Evolutionary conservation across 1,139 yeast species (phyloP), one percentile per base, ranked within the genome.

Genomic region (Groenewaldozyma auringiensis): DNA sequence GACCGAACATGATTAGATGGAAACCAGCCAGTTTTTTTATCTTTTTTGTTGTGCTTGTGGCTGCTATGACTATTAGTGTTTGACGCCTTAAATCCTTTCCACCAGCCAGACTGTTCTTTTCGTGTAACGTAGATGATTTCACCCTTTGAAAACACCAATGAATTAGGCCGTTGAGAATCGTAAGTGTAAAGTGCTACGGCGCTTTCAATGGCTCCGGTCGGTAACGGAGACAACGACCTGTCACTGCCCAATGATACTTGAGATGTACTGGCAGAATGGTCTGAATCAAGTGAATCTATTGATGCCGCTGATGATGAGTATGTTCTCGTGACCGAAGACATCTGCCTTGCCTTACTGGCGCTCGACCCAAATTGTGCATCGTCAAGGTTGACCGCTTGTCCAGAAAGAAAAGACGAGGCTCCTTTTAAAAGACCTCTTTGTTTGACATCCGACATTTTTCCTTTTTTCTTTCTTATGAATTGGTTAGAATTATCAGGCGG

Each of bases 121-220:
- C 70, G 67, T 21, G 85, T 71, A n/a, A 86, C 68, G 47, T 71
- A 64, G 55, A 79, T 73, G 52, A 83, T 66, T 61, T 88, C 96
- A 50, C 68, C 68, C 22, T 53, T 77, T 74, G 33, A 79, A 74
- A 59, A 92, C 78, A 53, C 73, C 75, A 57, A 74, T 71, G 67
- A 84, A 87, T 58, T 78, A 72, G 52, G 81, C 76, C 61, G 92
- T 66, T 51, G 77, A 69, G 67, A 94, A 78, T 47, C 40, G 45
- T 59, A n/a, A 88, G 82, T 22, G 83, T 92, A 66, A 76, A 86
- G 6, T 78, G 21, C 95, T 4, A 52, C 48, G 8, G 58, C 63
- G 3, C 54, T 50, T 36, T 53, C 61, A 21, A 53, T 47, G 22
- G 48, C 47, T 18, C n/a, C 21, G n/a, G 25, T 16, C 21, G 38